Percentiles rank a stretch among this genome's conserved stretches.
Conservation (phyloP, 2,329 filamentous ascomycete species). For the Clathrospora elynae region DNA sequence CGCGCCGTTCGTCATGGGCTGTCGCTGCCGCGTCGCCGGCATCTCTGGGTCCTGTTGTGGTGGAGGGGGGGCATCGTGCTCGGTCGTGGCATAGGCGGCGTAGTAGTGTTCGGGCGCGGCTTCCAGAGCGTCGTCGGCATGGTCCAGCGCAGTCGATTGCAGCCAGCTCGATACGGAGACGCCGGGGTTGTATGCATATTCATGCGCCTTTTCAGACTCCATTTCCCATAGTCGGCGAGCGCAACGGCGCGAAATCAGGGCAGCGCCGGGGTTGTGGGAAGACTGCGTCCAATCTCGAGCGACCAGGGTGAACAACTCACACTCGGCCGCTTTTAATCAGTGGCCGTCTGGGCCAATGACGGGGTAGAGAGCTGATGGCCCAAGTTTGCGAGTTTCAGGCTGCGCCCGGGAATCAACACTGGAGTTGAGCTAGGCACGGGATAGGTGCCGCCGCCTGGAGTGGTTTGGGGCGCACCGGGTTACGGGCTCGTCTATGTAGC, state of each 20-base stretch:
- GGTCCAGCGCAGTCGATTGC: constrained; percentile 37
- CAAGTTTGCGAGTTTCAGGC: constrained; percentile 12
- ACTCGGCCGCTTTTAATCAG: constrained; percentile 2
- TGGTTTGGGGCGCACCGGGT: not conserved
- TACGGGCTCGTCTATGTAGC: too few relatives aligned
- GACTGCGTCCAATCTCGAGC: constrained; percentile 15
- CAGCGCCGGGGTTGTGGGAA: constrained; percentile 16
- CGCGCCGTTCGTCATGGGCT: constrained; percentile 35
- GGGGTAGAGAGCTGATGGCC: constrained; percentile 1
- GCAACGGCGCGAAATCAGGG: constrained; percentile 17
- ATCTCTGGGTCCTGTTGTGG: constrained; percentile 22
- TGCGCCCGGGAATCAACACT: too few relatives aligned
- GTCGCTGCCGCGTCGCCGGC: constrained; percentile 30
- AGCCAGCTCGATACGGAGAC: constrained; percentile 34
- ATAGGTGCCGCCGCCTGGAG: constrained; percentile 4
- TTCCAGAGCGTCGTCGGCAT: constrained; percentile 27
- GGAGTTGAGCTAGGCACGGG: too few relatives aligned
- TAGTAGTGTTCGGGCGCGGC: constrained; percentile 38
- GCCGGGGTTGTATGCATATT: constrained; percentile 19
- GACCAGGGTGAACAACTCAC: constrained; percentile 12
- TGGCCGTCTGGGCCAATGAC: constrained; percentile 7
- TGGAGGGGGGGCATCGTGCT: constrained; percentile 15
- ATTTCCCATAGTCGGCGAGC: constrained; percentile 21
- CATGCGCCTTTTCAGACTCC: constrained; percentile 19
- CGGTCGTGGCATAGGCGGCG: constrained; percentile 27